Conservation (phyloP, 1,139 yeast genomes). For the Geotrichum australiense region DNA sequence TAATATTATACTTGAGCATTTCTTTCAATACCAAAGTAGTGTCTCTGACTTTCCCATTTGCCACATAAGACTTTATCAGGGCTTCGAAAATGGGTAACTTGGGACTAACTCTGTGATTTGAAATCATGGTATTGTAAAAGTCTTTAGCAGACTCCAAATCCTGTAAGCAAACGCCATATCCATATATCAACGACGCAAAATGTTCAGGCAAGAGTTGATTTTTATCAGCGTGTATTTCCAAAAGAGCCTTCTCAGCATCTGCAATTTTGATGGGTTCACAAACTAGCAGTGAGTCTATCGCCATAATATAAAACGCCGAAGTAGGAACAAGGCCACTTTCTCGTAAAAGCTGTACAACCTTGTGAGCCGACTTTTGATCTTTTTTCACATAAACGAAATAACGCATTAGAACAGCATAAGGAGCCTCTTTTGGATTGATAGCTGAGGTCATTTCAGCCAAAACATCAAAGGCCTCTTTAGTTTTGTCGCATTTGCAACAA, state of each 20-base stretch:
- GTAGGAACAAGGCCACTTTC: conserved; percentile 31
- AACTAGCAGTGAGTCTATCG: conserved; percentile 36
- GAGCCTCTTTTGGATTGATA: conserved; percentile 34
- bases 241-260: conserved; percentile 35
- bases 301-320: conserved; percentile 36
- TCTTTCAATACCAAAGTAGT: conserved; percentile 32
- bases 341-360: conserved; percentile 30
- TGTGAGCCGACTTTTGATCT: conserved; percentile 33
- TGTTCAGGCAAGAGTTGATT: conserved; percentile 32
- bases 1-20: conserved; percentile 34
- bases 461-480: conserved; percentile 30
- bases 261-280: conserved; percentile 32
- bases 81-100: conserved; percentile 38
- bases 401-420: conserved; percentile 38
- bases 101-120: conserved; percentile 31
- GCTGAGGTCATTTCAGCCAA: conserved; percentile 34
- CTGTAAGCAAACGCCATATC: conserved; percentile 35
- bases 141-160: conserved; percentile 34
- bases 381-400: conserved; percentile 34
- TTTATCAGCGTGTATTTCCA: conserved; percentile 29
- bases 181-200: conserved; percentile 36
- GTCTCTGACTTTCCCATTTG: conserved; percentile 29
- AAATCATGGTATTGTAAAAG: conserved; percentile 31
- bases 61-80: conserved; percentile 36
- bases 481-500: conserved; percentile 36